These are phyloP conservation scores for Fusarium subglutinans DNA, from an alignment of 2,329 filamentous ascomycete species.

Conservation along the genomic window DNA sequence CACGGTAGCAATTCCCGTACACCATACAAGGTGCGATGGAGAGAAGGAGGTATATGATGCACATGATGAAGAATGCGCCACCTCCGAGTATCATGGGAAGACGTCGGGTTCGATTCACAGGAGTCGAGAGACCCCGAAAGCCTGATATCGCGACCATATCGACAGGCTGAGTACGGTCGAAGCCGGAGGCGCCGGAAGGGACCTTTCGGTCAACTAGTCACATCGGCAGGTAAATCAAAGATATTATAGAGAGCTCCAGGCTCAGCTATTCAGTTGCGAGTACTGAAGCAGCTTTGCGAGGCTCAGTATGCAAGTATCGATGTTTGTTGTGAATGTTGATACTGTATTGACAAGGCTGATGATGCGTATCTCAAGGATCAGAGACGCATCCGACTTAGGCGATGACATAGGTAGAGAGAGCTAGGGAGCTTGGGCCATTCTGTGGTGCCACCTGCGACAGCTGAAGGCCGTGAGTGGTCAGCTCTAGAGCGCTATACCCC, in stretches of 20 bases:
- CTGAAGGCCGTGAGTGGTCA: slow-evolving; percentile 17
- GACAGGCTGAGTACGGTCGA: slow-evolving; percentile 13
- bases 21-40: slow-evolving; percentile 43
- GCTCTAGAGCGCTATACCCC: background rate
- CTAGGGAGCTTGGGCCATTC: slow-evolving; percentile 32
- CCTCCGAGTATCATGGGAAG: slow-evolving; percentile 31
- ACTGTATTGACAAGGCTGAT: slow-evolving; percentile 31
- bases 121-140: slow-evolving; percentile 26
- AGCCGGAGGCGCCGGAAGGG: slow-evolving; percentile 29
- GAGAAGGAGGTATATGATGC: slow-evolving; percentile 40
- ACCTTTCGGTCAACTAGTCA: slow-evolving; percentile 33
- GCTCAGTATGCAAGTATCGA: background rate
- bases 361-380: slow-evolving; percentile 1
- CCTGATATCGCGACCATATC: slow-evolving; percentile 34
- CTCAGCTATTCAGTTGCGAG: background rate
- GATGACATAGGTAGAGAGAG: slow-evolving; percentile 13
- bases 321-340: slow-evolving; percentile 12
- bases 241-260: background rate
- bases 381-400: background rate
- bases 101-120: slow-evolving; percentile 26
- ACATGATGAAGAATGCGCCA: slow-evolving; percentile 39
- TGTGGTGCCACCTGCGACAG: slow-evolving; percentile 21
- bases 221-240: slow-evolving; percentile 10
- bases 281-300: background rate
- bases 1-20: slow-evolving; percentile 42